Conservation (phyloP, 2,329 filamentous ascomycete species). For the Colletotrichum sp. region DNA sequence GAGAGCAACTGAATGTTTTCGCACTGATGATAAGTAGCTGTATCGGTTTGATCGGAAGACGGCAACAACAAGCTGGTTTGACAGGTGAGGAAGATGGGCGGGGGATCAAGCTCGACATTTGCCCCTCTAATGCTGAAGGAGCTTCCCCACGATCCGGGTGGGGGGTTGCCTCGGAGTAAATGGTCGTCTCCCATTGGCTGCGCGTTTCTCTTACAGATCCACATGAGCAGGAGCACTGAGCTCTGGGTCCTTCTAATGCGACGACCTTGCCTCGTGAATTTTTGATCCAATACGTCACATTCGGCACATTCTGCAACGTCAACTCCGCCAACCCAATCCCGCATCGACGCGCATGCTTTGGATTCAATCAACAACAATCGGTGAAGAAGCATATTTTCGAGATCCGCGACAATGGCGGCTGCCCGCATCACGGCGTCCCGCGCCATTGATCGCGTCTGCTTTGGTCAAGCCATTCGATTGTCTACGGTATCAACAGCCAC, state of each 20-base stretch:
- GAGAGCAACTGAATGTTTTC: background rate
- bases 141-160: conserved; percentile 18
- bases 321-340: background rate
- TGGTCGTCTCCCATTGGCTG: background rate
- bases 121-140: conserved; percentile 12
- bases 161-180: conserved; percentile 9
- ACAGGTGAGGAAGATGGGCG: background rate
- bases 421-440: conserved; percentile 15
- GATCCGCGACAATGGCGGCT: background rate
- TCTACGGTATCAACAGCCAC: background rate
- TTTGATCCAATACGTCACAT: conserved; percentile 13
- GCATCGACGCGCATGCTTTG: background rate
- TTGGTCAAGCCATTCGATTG: background rate
- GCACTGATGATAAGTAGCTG: background rate
- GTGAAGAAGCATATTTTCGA: background rate
- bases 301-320: background rate
- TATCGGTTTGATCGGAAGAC: background rate
- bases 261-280: background rate
- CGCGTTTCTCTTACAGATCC: background rate
- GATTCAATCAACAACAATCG: background rate
- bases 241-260: background rate
- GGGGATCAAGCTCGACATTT: conserved; percentile 14
- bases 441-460: background rate
- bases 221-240: conserved; percentile 11
- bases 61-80: background rate